phyloP scores from a whole-genome alignment of 192 early-diverging fungal genomes.

The Diversispora eburnea region DNA sequence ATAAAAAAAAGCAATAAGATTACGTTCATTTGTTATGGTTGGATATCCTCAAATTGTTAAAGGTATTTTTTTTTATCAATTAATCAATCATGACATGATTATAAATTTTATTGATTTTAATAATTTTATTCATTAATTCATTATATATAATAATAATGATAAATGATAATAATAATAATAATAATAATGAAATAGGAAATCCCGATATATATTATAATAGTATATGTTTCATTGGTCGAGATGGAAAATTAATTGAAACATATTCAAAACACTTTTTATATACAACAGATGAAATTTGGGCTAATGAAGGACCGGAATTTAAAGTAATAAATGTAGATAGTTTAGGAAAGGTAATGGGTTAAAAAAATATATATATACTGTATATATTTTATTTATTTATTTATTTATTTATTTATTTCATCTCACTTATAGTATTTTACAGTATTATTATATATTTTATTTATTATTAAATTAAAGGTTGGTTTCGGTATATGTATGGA shows the following conservation, averaged over 20 bases:
- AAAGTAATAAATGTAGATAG: slow-evolving; percentile 44
- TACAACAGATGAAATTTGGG: slow-evolving; percentile 73
- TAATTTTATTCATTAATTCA: no score
- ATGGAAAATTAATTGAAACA: slow-evolving; percentile 45
- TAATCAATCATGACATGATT: background rate
- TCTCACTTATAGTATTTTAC: background rate
- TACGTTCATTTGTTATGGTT: slow-evolving; percentile 57
- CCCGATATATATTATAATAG: slow-evolving; percentile 59
- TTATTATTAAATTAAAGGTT: slow-evolving; percentile 37
- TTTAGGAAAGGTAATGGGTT: slow-evolving; percentile 52
- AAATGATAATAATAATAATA: no score
- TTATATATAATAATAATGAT: background rate
- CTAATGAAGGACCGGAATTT: slow-evolving; percentile 64
- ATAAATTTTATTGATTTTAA: background rate
- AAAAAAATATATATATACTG: background rate
- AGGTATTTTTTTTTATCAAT: slow-evolving; percentile 13
- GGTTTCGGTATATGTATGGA: slow-evolving; percentile 87
- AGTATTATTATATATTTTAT: background rate
- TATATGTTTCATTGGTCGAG: slow-evolving; percentile 52
- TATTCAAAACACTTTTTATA: slow-evolving; percentile 75
- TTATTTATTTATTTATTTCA: slow-evolving; percentile 1
- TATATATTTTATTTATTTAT: background rate
- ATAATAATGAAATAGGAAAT: background rate
- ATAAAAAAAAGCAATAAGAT: slow-evolving; percentile 39
- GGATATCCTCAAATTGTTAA: slow-evolving; percentile 61